phyloP scores from a whole-genome alignment of 2,329 filamentous ascomycete genomes.

The Dryadomyces quercus-mongolicae region DNA sequence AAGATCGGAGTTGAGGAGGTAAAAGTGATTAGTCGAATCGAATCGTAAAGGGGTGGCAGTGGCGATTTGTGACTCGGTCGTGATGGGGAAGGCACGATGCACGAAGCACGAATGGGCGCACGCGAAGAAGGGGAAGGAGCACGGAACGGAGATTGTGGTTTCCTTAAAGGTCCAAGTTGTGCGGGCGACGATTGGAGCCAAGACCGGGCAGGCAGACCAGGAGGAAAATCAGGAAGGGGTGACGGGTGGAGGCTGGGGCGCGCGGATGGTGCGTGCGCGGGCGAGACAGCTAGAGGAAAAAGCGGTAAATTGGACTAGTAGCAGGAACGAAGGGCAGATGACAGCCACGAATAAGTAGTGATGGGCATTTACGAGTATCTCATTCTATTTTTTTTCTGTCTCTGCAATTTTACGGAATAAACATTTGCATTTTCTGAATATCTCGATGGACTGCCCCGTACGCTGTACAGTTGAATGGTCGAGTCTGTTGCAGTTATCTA shows the following conservation, averaged over 20 bases:
- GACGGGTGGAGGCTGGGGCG: neutral
- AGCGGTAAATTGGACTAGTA: neutral
- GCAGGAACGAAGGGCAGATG: neutral
- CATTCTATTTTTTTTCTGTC: no score
- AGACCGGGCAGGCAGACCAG: neutral
- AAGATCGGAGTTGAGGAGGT: neutral
- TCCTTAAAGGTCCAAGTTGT: neutral
- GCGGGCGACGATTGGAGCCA: neutral
- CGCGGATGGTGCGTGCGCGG: neutral
- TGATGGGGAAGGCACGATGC: neutral
- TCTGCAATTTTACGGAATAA: no score
- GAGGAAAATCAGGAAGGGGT: conserved; percentile 2
- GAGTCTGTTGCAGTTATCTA: no score
- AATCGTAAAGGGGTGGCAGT: neutral
- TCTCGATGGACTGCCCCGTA: no score
- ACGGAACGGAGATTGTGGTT: neutral
- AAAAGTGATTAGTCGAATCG: neutral
- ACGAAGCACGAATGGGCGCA: neutral
- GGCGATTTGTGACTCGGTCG: neutral
- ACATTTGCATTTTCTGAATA: no score
- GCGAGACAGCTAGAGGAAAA: neutral
- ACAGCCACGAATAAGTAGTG: neutral
- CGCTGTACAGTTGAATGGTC: no score
- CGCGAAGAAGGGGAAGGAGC: neutral
- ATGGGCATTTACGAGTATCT: no score